Evolutionary conservation across 2,329 filamentous ascomycete species (phyloP), one percentile per base, ranked within the genome.

Genomic region (Samsoniella hepiali): DNA sequence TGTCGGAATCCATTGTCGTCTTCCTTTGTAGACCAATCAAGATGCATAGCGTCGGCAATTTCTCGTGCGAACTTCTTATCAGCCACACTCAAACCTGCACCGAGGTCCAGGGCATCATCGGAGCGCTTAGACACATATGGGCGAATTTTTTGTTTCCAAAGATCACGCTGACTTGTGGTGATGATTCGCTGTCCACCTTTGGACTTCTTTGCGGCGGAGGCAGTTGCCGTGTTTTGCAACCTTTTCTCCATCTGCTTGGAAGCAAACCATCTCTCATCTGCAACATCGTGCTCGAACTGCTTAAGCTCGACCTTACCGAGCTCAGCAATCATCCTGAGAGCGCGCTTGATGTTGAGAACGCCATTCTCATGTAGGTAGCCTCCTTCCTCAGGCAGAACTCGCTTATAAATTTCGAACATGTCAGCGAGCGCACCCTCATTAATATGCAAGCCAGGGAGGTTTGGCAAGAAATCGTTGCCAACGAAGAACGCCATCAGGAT

Each of bases 401-500:
- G 84, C 77, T 98, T 98, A 82, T 99, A 99, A 65, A 97, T 88
- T 72, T 90, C 90, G 76, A 99, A 99, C 95, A 99, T 99, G 73
- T 95, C 89, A 31, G 94, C 91, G 76, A 99, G 80, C 29, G 96
- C 95, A 68, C 95, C 96, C 77, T 99, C 96, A 76, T 99, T 99
- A 77, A 99, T 99, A 77, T 99, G 95, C 68, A 99, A 79, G 72
- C 96, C 91, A 5, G 96, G 96, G 64, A 99, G 82, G 77, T 99
- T 97, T 3, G 95, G 95, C 75, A 99, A 84, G 79, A 99, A 99
- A 84, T 99, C 95, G 77, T 99, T 99, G 74, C 95, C 95, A 71
- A 99, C 92, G 76, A 99, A 99, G 80, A 99, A 99, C 55, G 93
- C 94, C 93, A 99, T 97, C 65, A 99, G 85, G 74, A 99, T 98